These are phyloP conservation scores for Podaxis pistillaris DNA, from an alignment of 768 basidiomycete species.

Conservation along the genomic window DNA sequence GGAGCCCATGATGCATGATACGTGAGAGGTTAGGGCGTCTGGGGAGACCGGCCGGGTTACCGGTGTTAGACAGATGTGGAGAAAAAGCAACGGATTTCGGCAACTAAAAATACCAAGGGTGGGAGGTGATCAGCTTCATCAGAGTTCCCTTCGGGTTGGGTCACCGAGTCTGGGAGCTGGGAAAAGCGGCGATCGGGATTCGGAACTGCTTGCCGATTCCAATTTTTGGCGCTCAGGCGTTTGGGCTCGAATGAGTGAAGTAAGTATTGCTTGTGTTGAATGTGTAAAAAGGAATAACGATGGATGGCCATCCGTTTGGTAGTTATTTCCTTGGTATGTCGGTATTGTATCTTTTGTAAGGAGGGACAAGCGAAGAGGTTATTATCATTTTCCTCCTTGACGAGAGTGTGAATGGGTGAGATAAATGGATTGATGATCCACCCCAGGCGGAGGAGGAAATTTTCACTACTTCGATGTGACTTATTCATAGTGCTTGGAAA, in stretches of 20 bases:
- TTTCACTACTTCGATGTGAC: not conserved
- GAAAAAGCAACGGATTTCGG: not conserved
- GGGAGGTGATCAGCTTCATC: not conserved
- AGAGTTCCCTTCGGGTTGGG: not conserved
- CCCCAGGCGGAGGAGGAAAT: not conserved
- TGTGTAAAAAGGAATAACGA: not conserved
- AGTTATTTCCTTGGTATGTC: not conserved
- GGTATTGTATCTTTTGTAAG: not conserved
- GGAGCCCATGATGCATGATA: not conserved
- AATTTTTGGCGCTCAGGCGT: not conserved
- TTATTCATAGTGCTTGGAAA: not conserved
- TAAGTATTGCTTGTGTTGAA: not conserved
- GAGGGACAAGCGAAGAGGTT: not conserved
- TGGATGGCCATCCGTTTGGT: not conserved
- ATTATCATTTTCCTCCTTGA: not conserved
- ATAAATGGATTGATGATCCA: slow-evolving; percentile 2
- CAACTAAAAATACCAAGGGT: not conserved
- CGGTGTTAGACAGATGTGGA: not conserved
- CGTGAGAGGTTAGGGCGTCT: not conserved
- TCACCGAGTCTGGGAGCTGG: not conserved
- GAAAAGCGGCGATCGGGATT: not conserved
- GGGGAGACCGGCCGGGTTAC: not conserved
- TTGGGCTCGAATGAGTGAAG: not conserved
- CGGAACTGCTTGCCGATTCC: not conserved
- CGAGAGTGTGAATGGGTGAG: not conserved